Conservation (phyloP, 2,329 filamentous ascomycete genomes). For the Aspergillus tanneri region DNA sequence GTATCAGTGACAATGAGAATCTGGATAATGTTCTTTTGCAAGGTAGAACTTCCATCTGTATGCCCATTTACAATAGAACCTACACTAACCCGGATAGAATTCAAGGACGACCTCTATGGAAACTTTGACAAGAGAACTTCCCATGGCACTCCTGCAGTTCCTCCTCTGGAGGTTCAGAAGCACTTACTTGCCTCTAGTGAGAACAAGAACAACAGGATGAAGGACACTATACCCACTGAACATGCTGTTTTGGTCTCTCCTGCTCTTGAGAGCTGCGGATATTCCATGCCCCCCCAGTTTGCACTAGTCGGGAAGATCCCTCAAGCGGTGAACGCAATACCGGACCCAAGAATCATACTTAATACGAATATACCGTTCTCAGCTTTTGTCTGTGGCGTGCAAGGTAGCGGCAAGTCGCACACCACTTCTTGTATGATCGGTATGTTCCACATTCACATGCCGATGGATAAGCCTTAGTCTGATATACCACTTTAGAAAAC, state of each 20-base stretch:
- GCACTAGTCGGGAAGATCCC: slow-evolving; percentile 29
- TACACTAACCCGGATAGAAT: neutral
- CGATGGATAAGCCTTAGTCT: neutral
- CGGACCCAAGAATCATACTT: slow-evolving; percentile 12
- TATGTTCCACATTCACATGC: neutral
- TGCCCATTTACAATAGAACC: no score
- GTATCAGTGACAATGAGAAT: no score
- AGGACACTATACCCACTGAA: neutral
- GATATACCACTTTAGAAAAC: slow-evolving; percentile 35
- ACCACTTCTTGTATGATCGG: slow-evolving; percentile 57
- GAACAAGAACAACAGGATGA: neutral
- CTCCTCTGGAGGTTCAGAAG: slow-evolving; percentile 5
- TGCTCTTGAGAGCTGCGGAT: neutral
- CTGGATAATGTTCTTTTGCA: no score
- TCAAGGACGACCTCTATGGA: neutral
- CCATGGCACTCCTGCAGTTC: neutral
- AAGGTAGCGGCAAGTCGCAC: slow-evolving; percentile 63
- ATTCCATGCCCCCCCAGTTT: slow-evolving; percentile 13
- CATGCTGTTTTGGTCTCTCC: slow-evolving; percentile 13
- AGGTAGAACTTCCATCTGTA: no score
- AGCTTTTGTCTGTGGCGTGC: slow-evolving; percentile 62
- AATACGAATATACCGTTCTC: slow-evolving; percentile 49
- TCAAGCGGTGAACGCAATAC: slow-evolving; percentile 35
- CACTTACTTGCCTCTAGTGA: slow-evolving; percentile 7
- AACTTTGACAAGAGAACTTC: no score